Evolutionary conservation across 2,329 filamentous ascomycete species (phyloP).

Genomic region (Coniosporium tulheliwenetii): DNA sequence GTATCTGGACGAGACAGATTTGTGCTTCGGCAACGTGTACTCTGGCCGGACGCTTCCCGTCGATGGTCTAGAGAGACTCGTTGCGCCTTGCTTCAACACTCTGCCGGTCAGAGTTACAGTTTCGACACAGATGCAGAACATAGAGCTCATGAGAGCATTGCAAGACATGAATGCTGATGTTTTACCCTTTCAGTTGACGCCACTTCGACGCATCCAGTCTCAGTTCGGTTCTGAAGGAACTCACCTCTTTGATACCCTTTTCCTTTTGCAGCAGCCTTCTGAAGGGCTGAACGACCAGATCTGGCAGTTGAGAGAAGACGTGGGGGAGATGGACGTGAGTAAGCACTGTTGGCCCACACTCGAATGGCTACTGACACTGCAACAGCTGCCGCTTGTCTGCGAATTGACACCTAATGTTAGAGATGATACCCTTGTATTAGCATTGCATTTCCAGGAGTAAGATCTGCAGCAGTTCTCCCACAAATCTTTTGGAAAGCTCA

Average conservation of each 20-base stretch:
- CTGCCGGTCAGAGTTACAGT: slow-evolving; percentile 52
- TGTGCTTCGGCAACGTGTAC: slow-evolving; percentile 80
- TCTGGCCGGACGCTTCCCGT: slow-evolving; percentile 57
- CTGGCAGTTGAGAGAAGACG: slow-evolving; percentile 35
- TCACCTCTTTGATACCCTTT: slow-evolving; percentile 61
- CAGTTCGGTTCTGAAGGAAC: slow-evolving; percentile 27
- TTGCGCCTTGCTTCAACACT: slow-evolving; percentile 91
- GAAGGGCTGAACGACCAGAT: slow-evolving; percentile 27
- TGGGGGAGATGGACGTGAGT: slow-evolving; percentile 51
- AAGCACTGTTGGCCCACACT: neutral
- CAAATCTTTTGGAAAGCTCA: too few species aligned
- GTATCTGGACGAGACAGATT: slow-evolving; percentile 40
- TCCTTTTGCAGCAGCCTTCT: slow-evolving; percentile 58
- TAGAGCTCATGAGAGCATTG: slow-evolving; percentile 42
- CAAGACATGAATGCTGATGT: slow-evolving; percentile 47
- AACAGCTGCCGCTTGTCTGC: slow-evolving; percentile 53
- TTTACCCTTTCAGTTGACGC: slow-evolving; percentile 57
- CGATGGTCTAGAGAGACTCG: slow-evolving; percentile 50
- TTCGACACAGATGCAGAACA: slow-evolving; percentile 30
- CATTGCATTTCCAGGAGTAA: slow-evolving; percentile 42
- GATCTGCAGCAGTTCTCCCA: neutral
- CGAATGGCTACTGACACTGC: slow-evolving; percentile 6
- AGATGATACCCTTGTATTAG: slow-evolving; percentile 39
- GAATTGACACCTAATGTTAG: slow-evolving; percentile 48
- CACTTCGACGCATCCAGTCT: slow-evolving; percentile 55